Conservation (phyloP, 352 stramenopile species). For the Aphanomyces cochlioides region DNA sequence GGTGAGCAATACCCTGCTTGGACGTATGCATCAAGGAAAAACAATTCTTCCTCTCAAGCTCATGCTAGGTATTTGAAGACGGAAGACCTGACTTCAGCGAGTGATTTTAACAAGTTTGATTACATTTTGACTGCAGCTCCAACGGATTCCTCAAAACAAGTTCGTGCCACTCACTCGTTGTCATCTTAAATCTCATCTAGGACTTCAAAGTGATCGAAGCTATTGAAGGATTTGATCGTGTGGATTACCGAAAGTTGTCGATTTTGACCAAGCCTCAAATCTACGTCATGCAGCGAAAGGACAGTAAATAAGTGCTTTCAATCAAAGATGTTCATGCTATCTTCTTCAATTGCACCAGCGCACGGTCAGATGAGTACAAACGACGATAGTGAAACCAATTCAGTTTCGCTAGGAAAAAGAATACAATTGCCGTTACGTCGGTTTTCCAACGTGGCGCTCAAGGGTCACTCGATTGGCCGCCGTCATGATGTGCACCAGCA, state of each 20-base stretch:
- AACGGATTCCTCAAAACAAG: not conserved
- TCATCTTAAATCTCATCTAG: slow-evolving; percentile 5
- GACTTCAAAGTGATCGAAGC: slow-evolving; percentile 1
- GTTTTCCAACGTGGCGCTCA: too few species aligned
- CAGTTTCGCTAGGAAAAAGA: too few species aligned
- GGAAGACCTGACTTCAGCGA: slow-evolving; percentile 44
- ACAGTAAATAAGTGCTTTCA: not conserved
- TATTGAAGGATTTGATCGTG: slow-evolving; percentile 22
- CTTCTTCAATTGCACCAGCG: too few species aligned
- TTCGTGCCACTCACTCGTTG: not conserved
- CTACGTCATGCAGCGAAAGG: slow-evolving; percentile 19
- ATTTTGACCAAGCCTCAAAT: slow-evolving; percentile 5
- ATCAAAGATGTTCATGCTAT: too few species aligned
- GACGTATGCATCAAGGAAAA: slow-evolving; percentile 41
- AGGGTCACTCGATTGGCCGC: too few species aligned
- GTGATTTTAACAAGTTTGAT: slow-evolving; percentile 52
- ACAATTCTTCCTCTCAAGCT: not conserved
- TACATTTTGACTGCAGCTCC: slow-evolving; percentile 49
- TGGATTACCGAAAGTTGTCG: not conserved
- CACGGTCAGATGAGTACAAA: too few species aligned
- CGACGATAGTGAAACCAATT: too few species aligned
- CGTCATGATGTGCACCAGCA: too few species aligned
- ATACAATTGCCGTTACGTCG: too few species aligned
- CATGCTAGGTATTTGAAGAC: slow-evolving; percentile 69
- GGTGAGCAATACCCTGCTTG: slow-evolving; percentile 71